These are phyloP conservation scores for Naganishia liquefaciens DNA, from an alignment of 1,284 basidiomycete species.

Conservation along the genomic window DNA sequence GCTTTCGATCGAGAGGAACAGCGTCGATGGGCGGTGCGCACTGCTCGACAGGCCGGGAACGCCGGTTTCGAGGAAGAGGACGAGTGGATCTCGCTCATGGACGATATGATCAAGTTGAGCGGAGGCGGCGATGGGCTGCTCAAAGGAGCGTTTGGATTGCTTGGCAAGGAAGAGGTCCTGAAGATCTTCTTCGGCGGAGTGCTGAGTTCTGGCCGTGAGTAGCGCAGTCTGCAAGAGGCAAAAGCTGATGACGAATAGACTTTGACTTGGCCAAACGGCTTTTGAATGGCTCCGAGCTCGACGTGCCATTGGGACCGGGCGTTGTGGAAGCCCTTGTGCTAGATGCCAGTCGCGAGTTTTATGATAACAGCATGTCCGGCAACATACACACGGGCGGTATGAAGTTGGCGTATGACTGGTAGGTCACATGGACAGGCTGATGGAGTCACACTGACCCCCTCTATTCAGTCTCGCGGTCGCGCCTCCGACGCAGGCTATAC, in stretches of 20 bases:
- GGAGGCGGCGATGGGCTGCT: conserved; percentile 62
- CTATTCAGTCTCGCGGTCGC: conserved; percentile 81
- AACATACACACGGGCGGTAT: conserved; percentile 90
- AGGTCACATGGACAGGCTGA: conserved; percentile 48
- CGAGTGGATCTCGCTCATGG: conserved; percentile 79
- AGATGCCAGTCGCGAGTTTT: conserved; percentile 77
- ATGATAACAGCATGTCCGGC: conserved; percentile 86
- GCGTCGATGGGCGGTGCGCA: conserved; percentile 77
- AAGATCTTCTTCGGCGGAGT: conserved; percentile 80
- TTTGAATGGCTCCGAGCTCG: conserved; percentile 61
- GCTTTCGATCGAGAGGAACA: conserved; percentile 68
- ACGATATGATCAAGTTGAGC: conserved; percentile 81
- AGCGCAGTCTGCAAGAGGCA: not conserved
- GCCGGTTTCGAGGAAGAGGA: conserved; percentile 58
- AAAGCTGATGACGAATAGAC: conserved; percentile 56
- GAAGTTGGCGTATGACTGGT: conserved; percentile 95
- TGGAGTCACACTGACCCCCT: no score
- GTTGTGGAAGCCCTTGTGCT: conserved; percentile 76
- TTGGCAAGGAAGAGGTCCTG: conserved; percentile 69
- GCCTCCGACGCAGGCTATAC: conserved; percentile 63
- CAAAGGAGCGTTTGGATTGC: conserved; percentile 74
- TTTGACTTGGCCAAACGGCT: conserved; percentile 74
- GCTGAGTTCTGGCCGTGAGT: conserved; percentile 81
- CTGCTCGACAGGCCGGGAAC: conserved; percentile 65
- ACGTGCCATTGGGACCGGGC: conserved; percentile 59